Evolutionary conservation across 164 flowering plant species (phyloP), one percentile per base, ranked within the genome.

Genomic region (Dillenia suffruticosa): DNA sequence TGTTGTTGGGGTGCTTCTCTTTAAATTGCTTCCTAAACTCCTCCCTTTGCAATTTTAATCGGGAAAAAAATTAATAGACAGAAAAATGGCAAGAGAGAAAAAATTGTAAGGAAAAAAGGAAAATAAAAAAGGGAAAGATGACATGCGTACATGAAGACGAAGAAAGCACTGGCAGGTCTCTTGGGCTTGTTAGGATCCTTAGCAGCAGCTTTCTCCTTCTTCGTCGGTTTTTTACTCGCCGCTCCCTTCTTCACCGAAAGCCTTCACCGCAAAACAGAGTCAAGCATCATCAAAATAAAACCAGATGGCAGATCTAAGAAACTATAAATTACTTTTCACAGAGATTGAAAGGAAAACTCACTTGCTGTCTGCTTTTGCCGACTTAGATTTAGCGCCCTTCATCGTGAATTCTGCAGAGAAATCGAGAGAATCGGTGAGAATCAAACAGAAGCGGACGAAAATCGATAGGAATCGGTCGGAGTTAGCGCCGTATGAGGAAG

Each of bases 121-220:
- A 32, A 32, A 32, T 0, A 5, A 5, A 32, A 32, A 4, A 0
- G 40, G 40, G 40, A 6, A 32, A 32, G 6, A 32, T 5, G 40
- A 32, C 0, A 32, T 32, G 40, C 70, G 9, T 74, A 83, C 88
- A 83, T 79, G 84, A 83, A 81, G 32, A 83, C 84, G 62, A 83
- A 83, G 74, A 83, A 83, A 49, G 88, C 85, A 63, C 88, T 83
- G 0, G 88, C 68, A 72, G 88, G 82, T 70, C 88, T 79, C 81
- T 83, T 83, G 8, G 88, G 95, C 80, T 82, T 88, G 84, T 90
- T 90, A 5, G 97, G 97, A 72, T 90, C 97, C 76, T 83, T 84
- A 12, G 60, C 83, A 6, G 60, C 84, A 3, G 84, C 65, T 70
- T 85, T 85, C 63, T 56, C 78, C 63, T 74, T 78, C 78, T 79